Percentiles rank a stretch among this genome's conserved stretches.
Evolutionary conservation across 2,329 filamentous ascomycete genomes (phyloP).

Genomic region (Neonectria punicea): DNA sequence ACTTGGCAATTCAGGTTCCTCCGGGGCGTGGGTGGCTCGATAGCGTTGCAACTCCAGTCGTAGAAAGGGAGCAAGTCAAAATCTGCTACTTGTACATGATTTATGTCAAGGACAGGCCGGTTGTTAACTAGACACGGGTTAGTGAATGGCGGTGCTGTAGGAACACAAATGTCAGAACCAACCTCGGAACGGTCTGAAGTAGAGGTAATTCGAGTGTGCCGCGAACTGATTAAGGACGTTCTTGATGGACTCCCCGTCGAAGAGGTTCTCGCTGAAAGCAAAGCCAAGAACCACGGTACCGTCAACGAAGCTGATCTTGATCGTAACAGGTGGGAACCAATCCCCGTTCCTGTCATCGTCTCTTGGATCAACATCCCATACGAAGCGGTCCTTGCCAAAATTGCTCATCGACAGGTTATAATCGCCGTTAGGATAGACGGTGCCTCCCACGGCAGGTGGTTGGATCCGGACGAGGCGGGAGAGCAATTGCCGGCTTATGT

Average conservation of each 20-base stretch:
- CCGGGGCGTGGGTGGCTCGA: slow-evolving; percentile 3
- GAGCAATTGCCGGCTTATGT: not conserved
- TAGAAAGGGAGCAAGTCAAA: slow-evolving; percentile 27
- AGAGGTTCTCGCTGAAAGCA: slow-evolving; percentile 31
- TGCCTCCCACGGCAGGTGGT: not conserved
- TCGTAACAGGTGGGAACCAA: slow-evolving; percentile 20
- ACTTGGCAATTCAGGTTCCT: slow-evolving; percentile 4
- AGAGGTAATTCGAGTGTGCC: slow-evolving; percentile 4
- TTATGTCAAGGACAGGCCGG: slow-evolving; percentile 16
- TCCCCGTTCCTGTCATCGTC: not conserved
- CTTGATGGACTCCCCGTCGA: slow-evolving; percentile 33
- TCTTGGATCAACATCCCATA: slow-evolving; percentile 8
- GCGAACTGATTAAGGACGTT: slow-evolving; percentile 34
- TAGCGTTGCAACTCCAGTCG: slow-evolving; percentile 21
- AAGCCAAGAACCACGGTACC: slow-evolving; percentile 31
- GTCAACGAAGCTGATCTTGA: slow-evolving; percentile 14
- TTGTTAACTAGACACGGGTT: slow-evolving; percentile 14
- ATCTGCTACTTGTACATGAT: not conserved
- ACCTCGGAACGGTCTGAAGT: slow-evolving; percentile 11
- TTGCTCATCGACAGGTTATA: not conserved
- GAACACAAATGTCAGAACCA: not conserved
- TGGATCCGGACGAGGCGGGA: not conserved
- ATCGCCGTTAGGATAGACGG: not conserved
- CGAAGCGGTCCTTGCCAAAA: slow-evolving; percentile 18
- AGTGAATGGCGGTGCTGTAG: not conserved